Percentiles rank a stretch among this genome's conserved stretches.
phyloP scores from a whole-genome alignment of 768 basidiomycete species.

The Boletus sp. region DNA sequence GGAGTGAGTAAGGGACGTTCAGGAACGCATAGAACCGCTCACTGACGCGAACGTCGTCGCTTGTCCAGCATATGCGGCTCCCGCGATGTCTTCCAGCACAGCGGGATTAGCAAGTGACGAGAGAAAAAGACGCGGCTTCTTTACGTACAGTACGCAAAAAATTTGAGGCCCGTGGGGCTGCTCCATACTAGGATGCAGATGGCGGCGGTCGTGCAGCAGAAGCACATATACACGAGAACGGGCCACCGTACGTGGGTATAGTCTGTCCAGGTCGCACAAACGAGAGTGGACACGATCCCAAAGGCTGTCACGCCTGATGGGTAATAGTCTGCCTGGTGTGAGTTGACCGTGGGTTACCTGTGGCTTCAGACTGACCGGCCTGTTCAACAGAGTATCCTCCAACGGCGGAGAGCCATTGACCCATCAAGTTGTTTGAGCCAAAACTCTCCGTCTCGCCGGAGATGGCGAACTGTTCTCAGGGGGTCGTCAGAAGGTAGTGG shows the following conservation, averaged over 20 bases:
- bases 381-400: conserved; percentile 63
- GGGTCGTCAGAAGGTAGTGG: not conserved
- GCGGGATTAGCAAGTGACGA: not conserved
- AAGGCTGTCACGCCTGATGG: conserved; percentile 65
- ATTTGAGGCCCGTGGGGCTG: conserved; percentile 59
- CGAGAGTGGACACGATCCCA: conserved; percentile 57
- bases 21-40: not conserved
- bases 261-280: conserved; percentile 66
- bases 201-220: conserved; percentile 50
- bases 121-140: not conserved
- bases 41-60: conserved; percentile 71
- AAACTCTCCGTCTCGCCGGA: conserved; percentile 68
- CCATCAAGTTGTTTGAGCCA: conserved; percentile 70
- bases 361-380: conserved; percentile 38
- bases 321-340: conserved; percentile 43
- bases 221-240: conserved; percentile 60
- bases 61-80: conserved; percentile 71
- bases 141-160: conserved; percentile 67
- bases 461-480: conserved; percentile 49
- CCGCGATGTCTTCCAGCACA: conserved; percentile 44
- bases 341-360: not conserved
- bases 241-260: conserved; percentile 55
- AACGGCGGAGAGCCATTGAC: conserved; percentile 63
- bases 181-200: conserved; percentile 61
- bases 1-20: not conserved